These are phyloP conservation scores for Verticillium tricorpus DNA, from an alignment of 2,329 filamentous ascomycete genomes.

Conservation along the genomic window DNA sequence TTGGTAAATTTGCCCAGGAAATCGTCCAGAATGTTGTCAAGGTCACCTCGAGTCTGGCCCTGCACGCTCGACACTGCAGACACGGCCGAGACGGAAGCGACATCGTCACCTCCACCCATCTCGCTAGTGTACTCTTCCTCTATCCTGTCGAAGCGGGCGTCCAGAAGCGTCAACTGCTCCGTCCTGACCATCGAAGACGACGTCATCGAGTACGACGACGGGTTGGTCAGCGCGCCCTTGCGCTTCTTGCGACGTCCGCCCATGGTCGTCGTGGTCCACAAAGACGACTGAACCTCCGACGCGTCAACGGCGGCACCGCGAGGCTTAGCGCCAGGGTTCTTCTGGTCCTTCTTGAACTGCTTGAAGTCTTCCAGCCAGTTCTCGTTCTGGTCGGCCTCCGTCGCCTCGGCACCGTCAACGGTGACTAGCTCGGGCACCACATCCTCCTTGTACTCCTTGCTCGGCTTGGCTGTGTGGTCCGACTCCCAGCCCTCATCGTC, in stretches of 20 bases:
- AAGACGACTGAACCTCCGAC: constrained; percentile 64
- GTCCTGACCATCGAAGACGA: constrained; percentile 84
- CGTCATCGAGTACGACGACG: constrained; percentile 86
- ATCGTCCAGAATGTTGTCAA: constrained; percentile 88
- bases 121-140: constrained; percentile 67
- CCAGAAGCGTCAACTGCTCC: constrained; percentile 78
- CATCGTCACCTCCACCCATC: constrained; percentile 42
- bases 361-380: constrained; percentile 92
- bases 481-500: constrained; percentile 92
- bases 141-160: constrained; percentile 86
- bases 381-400: constrained; percentile 62
- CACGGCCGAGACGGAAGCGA: constrained; percentile 54
- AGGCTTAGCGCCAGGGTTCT: constrained; percentile 28
- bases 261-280: constrained; percentile 71
- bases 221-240: constrained; percentile 86
- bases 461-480: constrained; percentile 82
- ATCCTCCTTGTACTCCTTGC: constrained; percentile 48
- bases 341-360: constrained; percentile 84
- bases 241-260: constrained; percentile 87
- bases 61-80: constrained; percentile 63
- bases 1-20: constrained; percentile 75
- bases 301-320: constrained; percentile 35
- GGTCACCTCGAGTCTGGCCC: constrained; percentile 69
- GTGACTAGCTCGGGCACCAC: constrained; percentile 44
- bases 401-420: constrained; percentile 34